phyloP scores from a whole-genome alignment of 2,329 filamentous ascomycete genomes.

The Colletotrichum spinosum region DNA sequence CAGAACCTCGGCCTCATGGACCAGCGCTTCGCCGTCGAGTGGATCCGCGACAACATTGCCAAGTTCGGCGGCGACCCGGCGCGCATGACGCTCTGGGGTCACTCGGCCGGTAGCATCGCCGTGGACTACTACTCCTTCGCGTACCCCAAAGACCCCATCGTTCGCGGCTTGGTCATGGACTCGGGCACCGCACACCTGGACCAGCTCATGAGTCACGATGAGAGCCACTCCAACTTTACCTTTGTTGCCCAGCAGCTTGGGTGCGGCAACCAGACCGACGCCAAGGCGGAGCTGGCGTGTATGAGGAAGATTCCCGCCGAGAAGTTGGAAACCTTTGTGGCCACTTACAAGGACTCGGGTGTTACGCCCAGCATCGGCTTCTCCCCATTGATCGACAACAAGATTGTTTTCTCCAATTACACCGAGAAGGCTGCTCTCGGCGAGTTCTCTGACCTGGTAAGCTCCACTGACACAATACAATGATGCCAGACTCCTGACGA shows the following conservation, averaged over 20 bases:
- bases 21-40: slow-evolving; percentile 64
- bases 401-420: slow-evolving; percentile 49
- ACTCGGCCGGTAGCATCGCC: slow-evolving; percentile 57
- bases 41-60: slow-evolving; percentile 61
- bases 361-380: slow-evolving; percentile 45
- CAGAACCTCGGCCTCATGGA: slow-evolving; percentile 65
- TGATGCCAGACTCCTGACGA: not conserved
- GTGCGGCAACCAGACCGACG: slow-evolving; percentile 48
- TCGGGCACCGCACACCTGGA: slow-evolving; percentile 45
- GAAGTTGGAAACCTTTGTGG: slow-evolving; percentile 47
- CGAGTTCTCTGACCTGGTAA: slow-evolving; percentile 28
- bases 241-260: slow-evolving; percentile 53
- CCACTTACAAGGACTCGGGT: slow-evolving; percentile 41
- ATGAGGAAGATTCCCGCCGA: slow-evolving; percentile 49
- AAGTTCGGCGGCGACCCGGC: slow-evolving; percentile 62
- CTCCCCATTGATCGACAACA: slow-evolving; percentile 45
- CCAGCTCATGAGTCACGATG: slow-evolving; percentile 49
- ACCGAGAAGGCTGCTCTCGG: slow-evolving; percentile 40
- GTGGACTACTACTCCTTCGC: slow-evolving; percentile 55
- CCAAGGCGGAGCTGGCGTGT: slow-evolving; percentile 48
- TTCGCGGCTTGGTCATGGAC: slow-evolving; percentile 51
- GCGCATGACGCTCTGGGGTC: slow-evolving; percentile 59
- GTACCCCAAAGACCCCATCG: slow-evolving; percentile 55
- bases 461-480: not conserved
- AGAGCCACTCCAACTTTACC: slow-evolving; percentile 49